Evolutionary conservation across 768 basidiomycete genomes (phyloP), one percentile per base, ranked within the genome.

Genomic region (Crepidotus variabilis): DNA sequence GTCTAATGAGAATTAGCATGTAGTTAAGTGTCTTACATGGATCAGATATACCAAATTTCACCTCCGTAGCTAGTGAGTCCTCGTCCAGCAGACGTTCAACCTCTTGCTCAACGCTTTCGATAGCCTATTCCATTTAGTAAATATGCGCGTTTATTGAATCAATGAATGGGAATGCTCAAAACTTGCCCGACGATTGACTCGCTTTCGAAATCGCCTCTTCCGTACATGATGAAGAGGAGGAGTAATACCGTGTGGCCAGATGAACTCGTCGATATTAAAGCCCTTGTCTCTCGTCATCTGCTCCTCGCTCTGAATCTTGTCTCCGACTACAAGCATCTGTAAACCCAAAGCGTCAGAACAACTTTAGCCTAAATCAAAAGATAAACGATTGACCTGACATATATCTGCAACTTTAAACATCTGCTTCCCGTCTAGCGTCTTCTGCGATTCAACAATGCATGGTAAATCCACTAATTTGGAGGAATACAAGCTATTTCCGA

Each of bases 321-420:
- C 79, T 58, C 88, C 92, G 21, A 97, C 86, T 1, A 97, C 86
- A 46, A 99, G 82, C 94, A 98, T 98, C 93, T 97, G 56, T 45
- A 56, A 28, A 16, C 51, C 35, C 59, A 45, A 53, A 23, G 57
- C 22, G 39, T 65, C 57, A 70, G 56, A 32, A 55, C 50, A 47
- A 48, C 35, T 36, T 21, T 35, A 50, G 47, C 49, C 20, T 53
- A 53, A 39, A 4, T 28, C 8, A 63, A 55, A 59, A 49, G 34
- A 50, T 56, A 60, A 63, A 63, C 63, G 34, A 45, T 45, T 35
- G 50, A 94, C 93, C 84, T 97, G 95, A 75, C 92, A 96, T 73
- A 99, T 96, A 69, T 99, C 97, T 36, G 94, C 95, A 6, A 95
- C 92, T 72, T 99, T 99, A 79, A 98, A 97, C 85, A 97, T 89